Conservation (phyloP, 2,329 filamentous ascomycete species). For the Epichloe gansuensis region DNA sequence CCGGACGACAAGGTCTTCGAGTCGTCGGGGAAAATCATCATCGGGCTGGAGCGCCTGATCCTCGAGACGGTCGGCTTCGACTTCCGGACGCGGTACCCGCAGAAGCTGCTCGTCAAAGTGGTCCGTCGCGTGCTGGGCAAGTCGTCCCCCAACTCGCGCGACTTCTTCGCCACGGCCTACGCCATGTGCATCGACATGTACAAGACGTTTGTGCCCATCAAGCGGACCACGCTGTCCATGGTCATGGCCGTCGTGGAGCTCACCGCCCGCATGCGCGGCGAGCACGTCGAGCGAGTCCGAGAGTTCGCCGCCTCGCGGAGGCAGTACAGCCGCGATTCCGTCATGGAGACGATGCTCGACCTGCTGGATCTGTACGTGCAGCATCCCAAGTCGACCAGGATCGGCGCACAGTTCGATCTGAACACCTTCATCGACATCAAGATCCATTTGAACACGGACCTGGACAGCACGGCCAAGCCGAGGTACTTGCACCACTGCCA, state of each 20-base stretch:
- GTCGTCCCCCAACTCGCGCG: conserved; percentile 9
- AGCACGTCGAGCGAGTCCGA: conserved; percentile 36
- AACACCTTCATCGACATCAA: conserved; percentile 76
- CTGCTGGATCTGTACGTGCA: conserved; percentile 87
- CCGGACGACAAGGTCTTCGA: conserved; percentile 87
- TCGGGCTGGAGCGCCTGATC: conserved; percentile 82
- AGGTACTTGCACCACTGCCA: conserved; percentile 51
- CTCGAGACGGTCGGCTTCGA: conserved; percentile 90
- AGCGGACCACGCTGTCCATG: conserved; percentile 78
- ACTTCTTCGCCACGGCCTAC: conserved; percentile 58
- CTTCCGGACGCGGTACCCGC: conserved; percentile 78
- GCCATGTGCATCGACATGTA: conserved; percentile 80
- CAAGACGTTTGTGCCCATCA: conserved; percentile 83
- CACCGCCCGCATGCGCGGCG: conserved; percentile 53
- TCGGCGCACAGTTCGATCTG: conserved; percentile 60
- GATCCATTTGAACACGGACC: conserved; percentile 74
- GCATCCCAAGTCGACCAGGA: conserved; percentile 58
- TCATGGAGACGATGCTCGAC: conserved; percentile 74
- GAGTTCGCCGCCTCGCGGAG: conserved; percentile 36
- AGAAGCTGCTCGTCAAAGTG: conserved; percentile 74
- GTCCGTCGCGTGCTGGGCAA: conserved; percentile 41
- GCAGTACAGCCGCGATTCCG: conserved; percentile 32
- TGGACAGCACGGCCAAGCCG: conserved; percentile 47
- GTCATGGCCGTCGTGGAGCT: conserved; percentile 73
- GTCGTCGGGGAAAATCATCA: conserved; percentile 61